phyloP scores from a whole-genome alignment of 805 yeast genomes.

The Cyberlindnera suaveolens region DNA sequence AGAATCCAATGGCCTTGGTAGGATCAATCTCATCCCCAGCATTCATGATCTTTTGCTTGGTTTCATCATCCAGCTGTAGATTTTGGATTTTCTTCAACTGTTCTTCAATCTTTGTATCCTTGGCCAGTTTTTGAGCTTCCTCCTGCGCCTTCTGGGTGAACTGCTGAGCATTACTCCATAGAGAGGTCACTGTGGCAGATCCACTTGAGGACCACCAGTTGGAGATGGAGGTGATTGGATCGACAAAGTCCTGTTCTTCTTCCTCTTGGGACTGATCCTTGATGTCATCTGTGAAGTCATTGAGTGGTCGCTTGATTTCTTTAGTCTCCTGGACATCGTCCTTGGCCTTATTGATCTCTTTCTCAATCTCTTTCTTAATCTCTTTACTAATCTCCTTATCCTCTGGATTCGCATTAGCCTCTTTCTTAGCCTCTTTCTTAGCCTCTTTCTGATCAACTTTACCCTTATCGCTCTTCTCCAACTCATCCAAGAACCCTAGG shows the following conservation, averaged over 20 bases:
- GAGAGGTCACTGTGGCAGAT: slow-evolving; percentile 52
- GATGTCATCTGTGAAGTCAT: neutral
- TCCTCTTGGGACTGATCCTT: neutral
- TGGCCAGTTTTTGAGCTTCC: slow-evolving; percentile 24
- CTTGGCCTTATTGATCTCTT: slow-evolving; percentile 12
- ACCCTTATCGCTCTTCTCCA: slow-evolving; percentile 37
- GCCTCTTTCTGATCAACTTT: slow-evolving; percentile 11
- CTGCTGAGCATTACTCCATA: slow-evolving; percentile 63
- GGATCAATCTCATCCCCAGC: slow-evolving; percentile 16
- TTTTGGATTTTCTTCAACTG: slow-evolving; percentile 26
- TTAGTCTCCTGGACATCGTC: slow-evolving; percentile 7
- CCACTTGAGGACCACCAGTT: slow-evolving; percentile 76
- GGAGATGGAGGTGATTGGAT: slow-evolving; percentile 60
- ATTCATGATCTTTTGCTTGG: slow-evolving; percentile 20
- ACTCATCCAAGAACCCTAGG: slow-evolving; percentile 50
- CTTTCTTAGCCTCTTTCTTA: slow-evolving; percentile 8
- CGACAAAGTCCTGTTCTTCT: slow-evolving; percentile 29
- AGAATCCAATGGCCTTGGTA: slow-evolving; percentile 22
- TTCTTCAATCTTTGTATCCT: slow-evolving; percentile 26
- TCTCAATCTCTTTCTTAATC: slow-evolving; percentile 11
- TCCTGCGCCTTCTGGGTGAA: slow-evolving; percentile 34
- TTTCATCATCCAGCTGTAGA: slow-evolving; percentile 20
- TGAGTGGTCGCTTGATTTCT: neutral
- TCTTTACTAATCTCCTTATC: slow-evolving; percentile 18
- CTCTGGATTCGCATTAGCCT: slow-evolving; percentile 12